Conservation (phyloP, 2,329 filamentous ascomycete genomes). For the Rhinocladiella similis region DNA sequence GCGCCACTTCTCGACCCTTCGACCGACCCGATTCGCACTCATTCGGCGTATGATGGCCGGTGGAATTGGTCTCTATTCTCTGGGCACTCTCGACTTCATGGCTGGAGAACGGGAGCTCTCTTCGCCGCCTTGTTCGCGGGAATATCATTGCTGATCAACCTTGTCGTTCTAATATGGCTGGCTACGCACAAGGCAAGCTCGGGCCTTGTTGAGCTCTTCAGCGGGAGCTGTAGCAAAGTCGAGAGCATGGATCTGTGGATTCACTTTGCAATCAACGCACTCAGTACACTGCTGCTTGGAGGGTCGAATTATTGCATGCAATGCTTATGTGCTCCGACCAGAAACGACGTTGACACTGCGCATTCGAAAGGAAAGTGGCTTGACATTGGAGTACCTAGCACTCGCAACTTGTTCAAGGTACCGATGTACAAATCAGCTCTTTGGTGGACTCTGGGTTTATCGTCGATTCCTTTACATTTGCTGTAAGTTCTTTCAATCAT, state of each 20-base stretch:
- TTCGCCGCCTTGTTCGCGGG: constrained; percentile 17
- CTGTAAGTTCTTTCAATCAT: constrained; percentile 17
- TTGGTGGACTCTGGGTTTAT: constrained; percentile 28
- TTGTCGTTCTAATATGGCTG: constrained; percentile 21
- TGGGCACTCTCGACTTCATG: constrained; percentile 11
- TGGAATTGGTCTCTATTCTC: background rate
- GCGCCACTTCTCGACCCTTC: constrained; percentile 2
- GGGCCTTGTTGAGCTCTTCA: constrained; percentile 19
- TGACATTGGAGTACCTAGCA: constrained; percentile 33
- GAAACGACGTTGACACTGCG: constrained; percentile 34
- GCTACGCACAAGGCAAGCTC: background rate
- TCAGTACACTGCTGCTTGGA: constrained; percentile 35
- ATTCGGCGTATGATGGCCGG: background rate
- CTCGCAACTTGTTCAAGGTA: constrained; percentile 31
- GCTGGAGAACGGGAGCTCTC: constrained; percentile 23
- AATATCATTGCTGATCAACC: constrained; percentile 24
- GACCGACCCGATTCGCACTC: background rate
- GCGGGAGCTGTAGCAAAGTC: constrained; percentile 19
- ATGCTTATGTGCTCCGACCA: constrained; percentile 34
- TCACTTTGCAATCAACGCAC: constrained; percentile 38
- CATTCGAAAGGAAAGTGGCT: constrained; percentile 33
- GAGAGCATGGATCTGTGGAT: constrained; percentile 26
- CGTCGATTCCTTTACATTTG: constrained; percentile 31
- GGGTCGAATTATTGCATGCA: constrained; percentile 41
- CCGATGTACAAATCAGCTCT: constrained; percentile 14